A percentile compares a stretch with the other conserved stretches of the same genome.
phyloP scores from a whole-genome alignment of 2,329 filamentous ascomycete genomes.

The Talaromyces funiculosus region DNA sequence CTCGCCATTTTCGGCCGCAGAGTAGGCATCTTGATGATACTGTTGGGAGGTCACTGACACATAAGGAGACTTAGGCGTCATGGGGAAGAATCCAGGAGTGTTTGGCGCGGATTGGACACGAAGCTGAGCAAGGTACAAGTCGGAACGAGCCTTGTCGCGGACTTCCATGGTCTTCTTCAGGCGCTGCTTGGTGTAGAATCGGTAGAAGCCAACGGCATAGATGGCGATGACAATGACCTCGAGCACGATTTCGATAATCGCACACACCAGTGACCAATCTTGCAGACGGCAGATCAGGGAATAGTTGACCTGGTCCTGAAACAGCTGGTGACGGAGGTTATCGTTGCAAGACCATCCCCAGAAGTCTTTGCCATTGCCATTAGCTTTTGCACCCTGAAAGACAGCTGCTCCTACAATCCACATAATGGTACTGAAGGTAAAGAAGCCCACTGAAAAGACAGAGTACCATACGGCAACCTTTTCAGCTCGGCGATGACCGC shows the following conservation, averaged over 20 bases:
- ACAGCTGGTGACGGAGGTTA: slow-evolving; percentile 73
- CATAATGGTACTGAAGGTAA: slow-evolving; percentile 86
- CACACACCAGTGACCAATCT: slow-evolving; percentile 95
- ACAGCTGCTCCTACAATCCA: slow-evolving; percentile 84
- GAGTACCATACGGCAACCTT: slow-evolving; percentile 95
- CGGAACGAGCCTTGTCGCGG: slow-evolving; percentile 87
- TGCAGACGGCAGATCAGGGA: slow-evolving; percentile 77
- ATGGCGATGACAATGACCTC: slow-evolving; percentile 87
- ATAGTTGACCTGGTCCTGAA: slow-evolving; percentile 77
- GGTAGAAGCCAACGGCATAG: slow-evolving; percentile 93
- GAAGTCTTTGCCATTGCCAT: slow-evolving; percentile 74
- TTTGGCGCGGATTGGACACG: slow-evolving; percentile 86
- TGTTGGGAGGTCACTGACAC: slow-evolving; percentile 26
- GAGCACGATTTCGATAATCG: slow-evolving; percentile 92
- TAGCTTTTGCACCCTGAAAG: slow-evolving; percentile 71
- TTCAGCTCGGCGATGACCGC: slow-evolving; percentile 81
- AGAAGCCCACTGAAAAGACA: slow-evolving; percentile 86
- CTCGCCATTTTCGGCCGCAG: slow-evolving; percentile 51
- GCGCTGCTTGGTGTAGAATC: slow-evolving; percentile 92
- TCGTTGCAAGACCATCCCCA: slow-evolving; percentile 98
- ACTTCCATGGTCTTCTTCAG: slow-evolving; percentile 95
- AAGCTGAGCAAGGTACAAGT: slow-evolving; percentile 86
- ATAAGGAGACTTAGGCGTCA: slow-evolving; percentile 53
- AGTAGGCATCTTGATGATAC: slow-evolving; percentile 36
- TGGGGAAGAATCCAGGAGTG: slow-evolving; percentile 73